phyloP scores from a whole-genome alignment of 208 protist genomes.

The Trypanosoma platydactyli region DNA sequence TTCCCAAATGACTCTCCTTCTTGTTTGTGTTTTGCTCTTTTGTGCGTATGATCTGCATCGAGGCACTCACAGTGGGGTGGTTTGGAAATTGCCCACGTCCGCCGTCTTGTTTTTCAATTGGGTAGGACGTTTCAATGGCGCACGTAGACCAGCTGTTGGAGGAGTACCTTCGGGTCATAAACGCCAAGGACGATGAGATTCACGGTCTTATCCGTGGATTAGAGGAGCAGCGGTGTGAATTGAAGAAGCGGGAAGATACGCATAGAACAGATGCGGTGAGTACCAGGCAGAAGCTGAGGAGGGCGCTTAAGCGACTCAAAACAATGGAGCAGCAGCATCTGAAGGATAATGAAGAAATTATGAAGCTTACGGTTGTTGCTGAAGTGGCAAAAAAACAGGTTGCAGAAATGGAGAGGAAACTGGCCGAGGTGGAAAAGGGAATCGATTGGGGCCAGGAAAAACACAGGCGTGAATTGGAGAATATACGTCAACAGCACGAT shows the following conservation, averaged over 20 bases:
- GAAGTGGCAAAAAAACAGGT: conserved; percentile 43
- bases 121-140: conserved; percentile 7
- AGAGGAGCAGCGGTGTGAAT: conserved; percentile 40
- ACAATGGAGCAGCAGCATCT: conserved; percentile 17
- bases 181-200: conserved; percentile 82
- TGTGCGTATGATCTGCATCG: no score
- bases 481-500: conserved; percentile 2
- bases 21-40: background rate
- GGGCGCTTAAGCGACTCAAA: background rate
- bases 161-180: conserved; percentile 88
- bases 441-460: conserved; percentile 1
- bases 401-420: background rate
- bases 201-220: conserved; percentile 51
- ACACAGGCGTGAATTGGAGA: conserved; percentile 2
- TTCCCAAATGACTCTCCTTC: background rate
- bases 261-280: conserved; percentile 29
- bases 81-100: no score
- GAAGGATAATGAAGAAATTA: conserved; percentile 35
- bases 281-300: conserved; percentile 27
- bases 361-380: conserved; percentile 33
- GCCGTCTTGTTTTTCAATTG: background rate
- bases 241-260: conserved; percentile 34
- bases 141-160: conserved; percentile 76
- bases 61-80: no score
- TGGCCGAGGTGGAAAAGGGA: background rate